Percentiles rank a stretch among this genome's conserved stretches.
These are phyloP conservation scores for Phaeophleospora eucalypticola DNA, from an alignment of 2,329 filamentous ascomycete genomes.

Conservation along the genomic window DNA sequence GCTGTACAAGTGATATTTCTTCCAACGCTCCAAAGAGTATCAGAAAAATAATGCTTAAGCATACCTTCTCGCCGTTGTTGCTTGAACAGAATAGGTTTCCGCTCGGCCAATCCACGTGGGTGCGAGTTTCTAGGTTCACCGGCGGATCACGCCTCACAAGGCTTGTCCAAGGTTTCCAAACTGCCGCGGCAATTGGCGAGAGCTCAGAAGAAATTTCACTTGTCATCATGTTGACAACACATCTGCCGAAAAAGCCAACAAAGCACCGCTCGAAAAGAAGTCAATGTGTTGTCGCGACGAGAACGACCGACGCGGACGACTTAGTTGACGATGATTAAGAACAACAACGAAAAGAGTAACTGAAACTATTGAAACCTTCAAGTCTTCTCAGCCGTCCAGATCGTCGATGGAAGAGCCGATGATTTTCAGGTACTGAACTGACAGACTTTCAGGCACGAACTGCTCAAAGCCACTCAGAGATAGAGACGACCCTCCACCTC, in stretches of 20 bases:
- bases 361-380: background rate
- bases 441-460: background rate
- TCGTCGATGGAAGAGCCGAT: background rate
- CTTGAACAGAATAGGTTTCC: too few species aligned
- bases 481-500: too few species aligned
- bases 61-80: too few species aligned
- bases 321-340: background rate
- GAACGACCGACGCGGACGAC: background rate
- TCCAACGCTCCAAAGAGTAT: too few species aligned
- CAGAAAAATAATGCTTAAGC: too few species aligned
- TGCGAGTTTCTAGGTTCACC: too few species aligned
- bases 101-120: too few species aligned
- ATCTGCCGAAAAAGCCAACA: background rate
- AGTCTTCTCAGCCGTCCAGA: background rate
- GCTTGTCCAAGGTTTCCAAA: background rate
- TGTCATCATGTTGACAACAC: background rate
- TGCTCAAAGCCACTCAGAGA: too few species aligned
- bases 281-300: background rate
- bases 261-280: background rate
- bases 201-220: background rate
- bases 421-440: background rate
- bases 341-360: background rate
- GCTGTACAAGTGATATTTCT: too few species aligned
- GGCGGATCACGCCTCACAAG: too few species aligned
- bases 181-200: background rate